phyloP scores from a whole-genome alignment of 768 basidiomycete genomes.

The Boletus tylopilopsis region DNA sequence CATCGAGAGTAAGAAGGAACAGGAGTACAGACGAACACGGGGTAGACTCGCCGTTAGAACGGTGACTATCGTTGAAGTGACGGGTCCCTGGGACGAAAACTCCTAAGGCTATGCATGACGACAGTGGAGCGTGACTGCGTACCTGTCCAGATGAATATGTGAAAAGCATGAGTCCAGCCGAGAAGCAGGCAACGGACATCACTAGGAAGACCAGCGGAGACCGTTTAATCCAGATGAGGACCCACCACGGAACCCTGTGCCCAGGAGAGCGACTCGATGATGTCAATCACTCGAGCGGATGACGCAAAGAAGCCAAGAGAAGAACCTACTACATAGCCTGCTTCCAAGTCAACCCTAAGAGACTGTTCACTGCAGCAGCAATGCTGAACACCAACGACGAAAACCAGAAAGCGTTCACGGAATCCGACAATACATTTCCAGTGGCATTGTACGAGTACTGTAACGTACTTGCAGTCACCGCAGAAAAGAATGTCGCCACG shows the following conservation, averaged over 20 bases:
- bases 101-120: slow-evolving; percentile 17
- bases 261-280: slow-evolving; percentile 47
- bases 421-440: slow-evolving; percentile 35
- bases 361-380: slow-evolving; percentile 50
- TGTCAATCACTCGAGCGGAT: slow-evolving; percentile 15
- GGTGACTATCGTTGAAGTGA: slow-evolving; percentile 70
- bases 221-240: slow-evolving; percentile 79
- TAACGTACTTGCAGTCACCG: slow-evolving; percentile 48
- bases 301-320: slow-evolving; percentile 7
- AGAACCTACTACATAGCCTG: slow-evolving; percentile 52
- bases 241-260: slow-evolving; percentile 56
- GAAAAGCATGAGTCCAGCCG: slow-evolving; percentile 72
- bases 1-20: slow-evolving; percentile 13
- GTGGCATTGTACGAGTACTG: slow-evolving; percentile 42
- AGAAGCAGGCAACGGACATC: slow-evolving; percentile 80
- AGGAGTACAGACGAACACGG: not conserved
- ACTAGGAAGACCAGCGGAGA: slow-evolving; percentile 82
- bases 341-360: slow-evolving; percentile 52
- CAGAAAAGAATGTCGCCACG: slow-evolving; percentile 53
- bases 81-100: slow-evolving; percentile 40
- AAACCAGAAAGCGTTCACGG: slow-evolving; percentile 53
- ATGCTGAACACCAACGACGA: slow-evolving; percentile 53
- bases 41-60: slow-evolving; percentile 53
- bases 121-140: slow-evolving; percentile 24
- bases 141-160: slow-evolving; percentile 73